phyloP scores from a whole-genome alignment of 2,329 filamentous ascomycete genomes.

The Hypoxylon sp. region DNA sequence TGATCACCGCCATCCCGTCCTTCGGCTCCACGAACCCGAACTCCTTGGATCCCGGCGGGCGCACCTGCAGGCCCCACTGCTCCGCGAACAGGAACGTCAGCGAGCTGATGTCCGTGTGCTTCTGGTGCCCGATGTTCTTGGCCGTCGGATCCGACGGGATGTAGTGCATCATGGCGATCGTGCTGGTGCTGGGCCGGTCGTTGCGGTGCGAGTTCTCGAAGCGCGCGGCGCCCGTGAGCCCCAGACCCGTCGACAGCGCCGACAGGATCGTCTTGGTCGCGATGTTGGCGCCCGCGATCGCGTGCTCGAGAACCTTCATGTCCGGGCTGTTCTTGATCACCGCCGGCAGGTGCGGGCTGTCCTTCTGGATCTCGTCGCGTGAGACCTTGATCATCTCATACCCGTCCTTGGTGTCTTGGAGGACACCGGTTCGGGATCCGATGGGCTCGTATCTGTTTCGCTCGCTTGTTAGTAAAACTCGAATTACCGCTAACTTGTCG shows the following conservation, averaged over 20 bases:
- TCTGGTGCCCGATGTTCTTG: conserved; percentile 67
- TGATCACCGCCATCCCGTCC: conserved; percentile 67
- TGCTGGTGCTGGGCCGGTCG: conserved; percentile 64
- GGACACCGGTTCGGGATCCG: conserved; percentile 64
- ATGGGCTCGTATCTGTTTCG: conserved; percentile 63
- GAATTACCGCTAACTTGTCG: not conserved
- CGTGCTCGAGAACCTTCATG: conserved; percentile 64
- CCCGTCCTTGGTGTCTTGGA: conserved; percentile 64
- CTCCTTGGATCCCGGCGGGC: conserved; percentile 63
- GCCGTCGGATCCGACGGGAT: conserved; percentile 62
- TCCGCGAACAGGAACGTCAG: conserved; percentile 70
- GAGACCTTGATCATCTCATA: conserved; percentile 70
- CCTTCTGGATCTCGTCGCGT: conserved; percentile 65
- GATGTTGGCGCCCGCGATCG: conserved; percentile 66
- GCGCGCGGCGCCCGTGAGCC: conserved; percentile 61
- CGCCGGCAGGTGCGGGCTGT: conserved; percentile 62
- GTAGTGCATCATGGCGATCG: conserved; percentile 71
- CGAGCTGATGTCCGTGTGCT: conserved; percentile 71
- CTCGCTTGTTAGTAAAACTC: conserved; percentile 4
- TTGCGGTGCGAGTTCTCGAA: conserved; percentile 69
- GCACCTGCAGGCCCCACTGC: conserved; percentile 71
- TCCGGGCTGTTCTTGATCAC: conserved; percentile 65
- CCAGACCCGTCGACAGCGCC: conserved; percentile 64
- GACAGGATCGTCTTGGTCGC: conserved; percentile 66
- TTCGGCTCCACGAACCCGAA: conserved; percentile 70